Percentiles rank a stretch among this genome's conserved stretches.
Conservation (phyloP, 2,329 filamentous ascomycete genomes). For the Immersiporthe knoxdaviesiana region DNA sequence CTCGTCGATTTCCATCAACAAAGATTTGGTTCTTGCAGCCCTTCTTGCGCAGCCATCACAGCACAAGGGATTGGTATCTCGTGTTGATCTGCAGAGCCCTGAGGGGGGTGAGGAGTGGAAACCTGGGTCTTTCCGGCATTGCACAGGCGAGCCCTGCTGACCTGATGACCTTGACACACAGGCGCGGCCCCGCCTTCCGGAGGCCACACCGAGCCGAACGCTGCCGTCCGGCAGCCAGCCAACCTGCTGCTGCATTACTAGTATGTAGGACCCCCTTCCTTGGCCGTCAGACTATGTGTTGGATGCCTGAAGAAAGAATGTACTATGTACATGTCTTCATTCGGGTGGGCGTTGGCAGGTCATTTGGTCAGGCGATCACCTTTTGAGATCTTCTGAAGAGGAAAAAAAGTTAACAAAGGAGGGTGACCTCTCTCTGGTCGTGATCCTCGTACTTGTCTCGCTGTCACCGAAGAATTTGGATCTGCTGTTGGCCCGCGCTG, state of each 20-base stretch:
- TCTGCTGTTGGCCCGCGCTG: conserved; percentile 17
- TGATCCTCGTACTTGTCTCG: conserved; percentile 15
- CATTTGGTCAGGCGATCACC: too few species aligned
- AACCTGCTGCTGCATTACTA: conserved; percentile 1
- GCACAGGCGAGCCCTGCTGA: conserved; percentile 9
- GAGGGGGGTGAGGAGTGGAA: neutral
- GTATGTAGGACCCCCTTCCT: too few species aligned
- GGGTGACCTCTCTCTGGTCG: neutral
- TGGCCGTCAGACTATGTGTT: neutral
- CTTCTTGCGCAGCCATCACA: neutral
- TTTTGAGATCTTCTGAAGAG: too few species aligned
- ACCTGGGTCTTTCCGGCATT: neutral
- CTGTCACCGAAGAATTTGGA: conserved; percentile 23
- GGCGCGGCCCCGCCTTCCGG: conserved; percentile 27
- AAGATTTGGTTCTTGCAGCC: neutral
- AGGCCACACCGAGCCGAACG: conserved; percentile 13
- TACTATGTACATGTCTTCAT: too few species aligned
- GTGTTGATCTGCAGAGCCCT: neutral
- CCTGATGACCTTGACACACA: conserved; percentile 21
- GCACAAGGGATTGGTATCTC: neutral
- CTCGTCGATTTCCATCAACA: neutral
- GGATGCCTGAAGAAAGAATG: too few species aligned
- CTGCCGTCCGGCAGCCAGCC: conserved; percentile 15
- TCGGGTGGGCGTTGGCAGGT: too few species aligned
- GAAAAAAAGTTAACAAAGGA: neutral